Conservation (phyloP, 495 filamentous ascomycete species). For the Extremus antarcticus region DNA sequence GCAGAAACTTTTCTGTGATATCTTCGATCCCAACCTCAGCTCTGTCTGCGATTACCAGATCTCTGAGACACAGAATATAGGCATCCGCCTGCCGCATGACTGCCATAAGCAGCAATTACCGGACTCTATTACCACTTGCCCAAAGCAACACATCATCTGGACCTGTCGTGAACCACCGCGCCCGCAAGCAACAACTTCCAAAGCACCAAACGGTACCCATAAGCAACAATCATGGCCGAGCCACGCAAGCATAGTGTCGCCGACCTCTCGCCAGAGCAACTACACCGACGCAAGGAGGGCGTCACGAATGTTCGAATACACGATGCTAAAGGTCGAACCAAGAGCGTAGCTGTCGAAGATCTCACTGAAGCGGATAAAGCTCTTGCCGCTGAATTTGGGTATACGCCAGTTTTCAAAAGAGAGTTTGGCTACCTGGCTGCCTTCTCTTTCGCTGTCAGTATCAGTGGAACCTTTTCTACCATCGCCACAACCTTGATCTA, state of each 20-base stretch:
- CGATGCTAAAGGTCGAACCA: slow-evolving; percentile 5
- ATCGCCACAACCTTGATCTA: slow-evolving; percentile 52
- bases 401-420: slow-evolving; percentile 43
- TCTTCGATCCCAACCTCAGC: background rate
- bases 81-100: background rate
- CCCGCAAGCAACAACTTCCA: background rate
- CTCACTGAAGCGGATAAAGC: slow-evolving; percentile 20
- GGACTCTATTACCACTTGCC: background rate
- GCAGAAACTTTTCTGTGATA: background rate
- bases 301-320: slow-evolving; percentile 12
- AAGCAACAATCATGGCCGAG: background rate
- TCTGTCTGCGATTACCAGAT: background rate
- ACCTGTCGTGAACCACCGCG: background rate
- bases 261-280: slow-evolving; percentile 6
- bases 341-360: slow-evolving; percentile 15
- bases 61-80: too few species aligned
- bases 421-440: slow-evolving; percentile 52
- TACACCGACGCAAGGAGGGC: slow-evolving; percentile 10
- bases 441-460: slow-evolving; percentile 55
- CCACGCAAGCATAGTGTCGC: slow-evolving; percentile 3
- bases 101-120: background rate
- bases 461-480: slow-evolving; percentile 49
- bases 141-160: background rate
- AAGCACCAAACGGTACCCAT: background rate
- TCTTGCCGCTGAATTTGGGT: slow-evolving; percentile 23